Base-by-base conservation (phyloP, 2,329 filamentous ascomycete species). In the Aspergillus sp. region DNA sequence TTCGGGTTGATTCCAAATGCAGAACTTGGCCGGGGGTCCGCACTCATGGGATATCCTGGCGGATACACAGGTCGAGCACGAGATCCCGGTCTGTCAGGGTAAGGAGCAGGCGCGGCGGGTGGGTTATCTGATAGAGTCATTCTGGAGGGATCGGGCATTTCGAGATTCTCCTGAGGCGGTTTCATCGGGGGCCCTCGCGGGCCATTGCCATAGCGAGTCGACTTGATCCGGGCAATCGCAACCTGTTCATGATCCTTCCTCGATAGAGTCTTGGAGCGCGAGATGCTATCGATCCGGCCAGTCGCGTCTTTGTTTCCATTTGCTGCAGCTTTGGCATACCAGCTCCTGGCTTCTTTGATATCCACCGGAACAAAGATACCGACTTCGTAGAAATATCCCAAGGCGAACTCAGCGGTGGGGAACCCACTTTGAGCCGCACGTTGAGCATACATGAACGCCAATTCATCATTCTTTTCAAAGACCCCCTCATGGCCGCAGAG, bases 301-400 rank as follows among this genome's bases (percentile, higher is more conserved):
- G 87, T 80, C 11, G 95, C 95, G 76, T 99, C 95, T 68, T 90
- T 90, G 77, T 98, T 99, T 38, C 94, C 95, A 70, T 94, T 91
- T 32, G 91, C 89, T 30, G 92, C 90, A 7, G 95, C 94, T 70
- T 92, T 88, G 66, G 90, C 86, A 73, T 99, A 99, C 95, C 95
- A 99, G 64, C 83, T 87, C 64, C 90, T 84, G 1, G 95, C 94
- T 73, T 95, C 90, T 53, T 87, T 84, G 44, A 97, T 78, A 72
- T 94, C 91, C 65, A 91, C 90, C n/a, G 87, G 85, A 23, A 96
- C 90, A 71, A 92, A 88, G 73, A 99, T 96, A 67, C 95, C 95
- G 68, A 99, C 96, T 75, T 99, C 95, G 73, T 95, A 87, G 79
- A 98, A 99, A 77, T 99, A 99, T 10, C 94, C 94, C 82, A 99